Percentiles rank a stretch among this genome's conserved stretches.
Conservation (phyloP, 2,329 filamentous ascomycete genomes). For the Pseudocercospora musae region DNA sequence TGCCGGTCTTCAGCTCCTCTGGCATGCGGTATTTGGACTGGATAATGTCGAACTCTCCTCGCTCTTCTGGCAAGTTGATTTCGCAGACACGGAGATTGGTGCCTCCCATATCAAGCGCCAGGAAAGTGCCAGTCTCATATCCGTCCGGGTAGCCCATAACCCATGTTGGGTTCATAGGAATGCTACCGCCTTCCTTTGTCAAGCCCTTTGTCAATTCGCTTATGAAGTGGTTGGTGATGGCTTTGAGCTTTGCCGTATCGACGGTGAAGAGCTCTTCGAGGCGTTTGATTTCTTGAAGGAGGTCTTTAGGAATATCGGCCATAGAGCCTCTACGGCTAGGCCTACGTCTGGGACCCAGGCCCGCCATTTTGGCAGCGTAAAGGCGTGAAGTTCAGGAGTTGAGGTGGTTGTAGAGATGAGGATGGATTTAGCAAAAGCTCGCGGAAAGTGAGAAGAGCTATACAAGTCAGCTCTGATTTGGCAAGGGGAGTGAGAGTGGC, state of each 20-base stretch:
- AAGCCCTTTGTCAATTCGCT: constrained; percentile 86
- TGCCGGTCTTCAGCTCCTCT: constrained; percentile 82
- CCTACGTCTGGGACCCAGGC: constrained; percentile 60
- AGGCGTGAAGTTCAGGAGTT: not conserved
- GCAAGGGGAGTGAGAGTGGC: not conserved
- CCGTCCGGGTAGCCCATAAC: constrained; percentile 87
- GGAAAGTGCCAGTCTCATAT: constrained; percentile 78
- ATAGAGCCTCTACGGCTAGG: constrained; percentile 79
- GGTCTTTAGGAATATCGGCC: constrained; percentile 82
- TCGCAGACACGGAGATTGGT: constrained; percentile 95
- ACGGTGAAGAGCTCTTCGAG: constrained; percentile 84
- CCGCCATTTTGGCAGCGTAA: constrained; percentile 54
- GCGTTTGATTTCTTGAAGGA: constrained; percentile 74
- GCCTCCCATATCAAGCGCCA: constrained; percentile 93
- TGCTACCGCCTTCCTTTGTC: constrained; percentile 82
- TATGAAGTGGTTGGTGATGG: constrained; percentile 86
- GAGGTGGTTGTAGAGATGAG: not conserved
- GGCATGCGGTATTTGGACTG: constrained; percentile 97
- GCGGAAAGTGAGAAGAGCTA: not conserved
- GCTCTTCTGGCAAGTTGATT: constrained; percentile 80
- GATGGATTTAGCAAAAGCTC: not conserved
- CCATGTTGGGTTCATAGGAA: constrained; percentile 98
- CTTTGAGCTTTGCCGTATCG: constrained; percentile 74
- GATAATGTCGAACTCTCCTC: constrained; percentile 89
- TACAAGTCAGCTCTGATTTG: not conserved